Conservation (phyloP, 768 basidiomycete genomes). For the Psilocybe azurescens region DNA sequence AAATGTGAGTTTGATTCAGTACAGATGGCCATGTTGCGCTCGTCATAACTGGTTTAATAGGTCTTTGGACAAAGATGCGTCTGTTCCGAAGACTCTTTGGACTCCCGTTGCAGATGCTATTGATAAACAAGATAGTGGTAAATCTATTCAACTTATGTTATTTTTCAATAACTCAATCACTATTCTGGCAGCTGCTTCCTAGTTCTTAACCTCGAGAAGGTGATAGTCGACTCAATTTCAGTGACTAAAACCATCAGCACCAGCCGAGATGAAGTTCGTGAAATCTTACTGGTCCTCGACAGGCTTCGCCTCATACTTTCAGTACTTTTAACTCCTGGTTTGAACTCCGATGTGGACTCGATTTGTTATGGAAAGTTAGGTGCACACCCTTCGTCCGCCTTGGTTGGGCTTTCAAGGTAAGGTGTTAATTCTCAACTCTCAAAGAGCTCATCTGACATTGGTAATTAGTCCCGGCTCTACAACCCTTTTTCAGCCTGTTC, state of each 20-base stretch:
- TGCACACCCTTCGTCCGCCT: slow-evolving; percentile 40
- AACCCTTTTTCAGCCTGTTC: slow-evolving; percentile 43
- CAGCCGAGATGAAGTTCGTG: slow-evolving; percentile 44
- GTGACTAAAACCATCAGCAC: slow-evolving; percentile 58
- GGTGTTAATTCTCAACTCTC: not conserved
- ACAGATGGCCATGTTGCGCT: not conserved
- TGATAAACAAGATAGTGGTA: slow-evolving; percentile 29
- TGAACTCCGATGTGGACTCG: slow-evolving; percentile 73
- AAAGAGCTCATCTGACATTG: not conserved
- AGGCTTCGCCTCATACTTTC: slow-evolving; percentile 68
- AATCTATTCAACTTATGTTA: not conserved
- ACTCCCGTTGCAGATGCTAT: slow-evolving; percentile 24
- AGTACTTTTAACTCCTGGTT: slow-evolving; percentile 66
- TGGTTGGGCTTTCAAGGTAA: slow-evolving; percentile 59
- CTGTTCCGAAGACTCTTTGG: slow-evolving; percentile 31
- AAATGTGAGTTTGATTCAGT: slow-evolving; percentile 55
- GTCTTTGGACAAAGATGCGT: slow-evolving; percentile 22
- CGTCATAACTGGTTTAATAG: slow-evolving; percentile 17
- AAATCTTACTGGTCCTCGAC: slow-evolving; percentile 52
- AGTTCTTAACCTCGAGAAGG: slow-evolving; percentile 54
- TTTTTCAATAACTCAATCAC: not conserved
- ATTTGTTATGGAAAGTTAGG: slow-evolving; percentile 67
- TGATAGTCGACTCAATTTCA: slow-evolving; percentile 52
- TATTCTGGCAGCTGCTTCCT: slow-evolving; percentile 50
- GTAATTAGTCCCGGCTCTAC: slow-evolving; percentile 41